Base-by-base conservation (phyloP, 139 green algal species). In the Limnomonas spitsbergensis region DNA sequence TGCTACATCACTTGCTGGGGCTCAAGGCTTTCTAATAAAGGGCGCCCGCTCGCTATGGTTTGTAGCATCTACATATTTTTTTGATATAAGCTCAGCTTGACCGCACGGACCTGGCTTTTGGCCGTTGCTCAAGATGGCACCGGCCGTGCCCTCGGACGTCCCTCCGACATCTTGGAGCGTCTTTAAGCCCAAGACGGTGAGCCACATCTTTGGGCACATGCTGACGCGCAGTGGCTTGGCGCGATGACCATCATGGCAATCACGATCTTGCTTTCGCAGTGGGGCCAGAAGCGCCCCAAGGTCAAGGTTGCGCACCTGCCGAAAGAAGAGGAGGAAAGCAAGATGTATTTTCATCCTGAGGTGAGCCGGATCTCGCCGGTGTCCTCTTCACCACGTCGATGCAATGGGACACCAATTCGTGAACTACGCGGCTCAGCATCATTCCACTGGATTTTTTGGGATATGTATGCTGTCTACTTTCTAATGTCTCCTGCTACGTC, bases 271-370 rank as follows among this genome's bases (percentile, higher is more conserved):
- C 20, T 61, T 20, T 20, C 29, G 27, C 56, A 70, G 56, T 70
- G 56, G 56, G 29, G 29, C n/a, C 56, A 70, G 56, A 20, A 20
- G 4, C 9, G 24, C 4, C n/a, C n/a, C n/a, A 70, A 70, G 56
- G 56, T 70, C 14, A 70, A 70, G 56, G 24, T 70, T 36, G 56
- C 56, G 29, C 56, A 70, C 56, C 29, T 70, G 29, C 56, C 56
- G 29, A 29, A 14, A 29, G 47, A 61, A 61, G 56, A 70, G 29
- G 56, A 32, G 4, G 56, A 70, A 9, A 37, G 4, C 56, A 70
- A 70, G 4, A 70, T 70, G 56, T 70, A 70, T 32, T 70, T 35
- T 36, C 27, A 70, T 32, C n/a, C 56, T 24, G 56, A 70, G 56
- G 56, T 70, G 29, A 70, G 56, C 14, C 47, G 20, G 47, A 29